Percentiles rank a stretch among this genome's conserved stretches.
Conservation (phyloP, 192 early-diverging fungal genomes). For the Phycomyces nitens region DNA sequence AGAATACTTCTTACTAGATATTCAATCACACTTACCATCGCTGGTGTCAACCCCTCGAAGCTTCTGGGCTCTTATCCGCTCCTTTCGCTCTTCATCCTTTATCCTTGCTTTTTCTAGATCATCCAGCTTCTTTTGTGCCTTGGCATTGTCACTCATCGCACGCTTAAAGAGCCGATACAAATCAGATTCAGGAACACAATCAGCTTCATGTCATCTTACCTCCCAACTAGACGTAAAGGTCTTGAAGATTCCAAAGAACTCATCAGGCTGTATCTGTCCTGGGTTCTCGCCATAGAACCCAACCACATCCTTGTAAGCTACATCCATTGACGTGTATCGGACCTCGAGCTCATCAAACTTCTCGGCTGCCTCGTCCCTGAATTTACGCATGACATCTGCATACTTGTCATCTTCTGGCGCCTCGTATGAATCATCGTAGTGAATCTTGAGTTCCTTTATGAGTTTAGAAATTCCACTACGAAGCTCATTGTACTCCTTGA, state of each 20-base stretch:
- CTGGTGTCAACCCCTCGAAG: constrained; percentile 34
- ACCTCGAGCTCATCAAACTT: constrained; percentile 58
- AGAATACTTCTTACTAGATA: too few species aligned
- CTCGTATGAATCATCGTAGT: constrained; percentile 41
- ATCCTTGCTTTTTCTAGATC: constrained; percentile 39
- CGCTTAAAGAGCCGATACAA: constrained; percentile 28
- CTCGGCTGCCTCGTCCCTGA: constrained; percentile 58
- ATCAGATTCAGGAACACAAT: constrained; percentile 1
- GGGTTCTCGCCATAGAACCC: constrained; percentile 74
- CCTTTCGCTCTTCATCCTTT: constrained; percentile 31
- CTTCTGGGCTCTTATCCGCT: constrained; percentile 27
- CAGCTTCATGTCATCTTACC: constrained; percentile 30
- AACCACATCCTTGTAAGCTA: constrained; percentile 65
- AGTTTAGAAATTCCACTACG: constrained; percentile 44
- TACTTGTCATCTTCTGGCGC: constrained; percentile 61
- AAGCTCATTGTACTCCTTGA: constrained; percentile 47
- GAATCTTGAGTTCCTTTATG: constrained; percentile 39
- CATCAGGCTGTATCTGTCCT: constrained; percentile 68
- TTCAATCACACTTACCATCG: constrained; percentile 40
- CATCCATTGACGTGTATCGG: constrained; percentile 67
- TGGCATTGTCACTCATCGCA: constrained; percentile 49
- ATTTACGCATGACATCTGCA: constrained; percentile 57
- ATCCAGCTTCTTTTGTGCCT: constrained; percentile 38
- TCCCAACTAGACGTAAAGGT: constrained; percentile 75
- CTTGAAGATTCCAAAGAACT: constrained; percentile 86